phyloP scores from a whole-genome alignment of 257 asterid genomes.

The Nicotiana tomentosiformis region DNA sequence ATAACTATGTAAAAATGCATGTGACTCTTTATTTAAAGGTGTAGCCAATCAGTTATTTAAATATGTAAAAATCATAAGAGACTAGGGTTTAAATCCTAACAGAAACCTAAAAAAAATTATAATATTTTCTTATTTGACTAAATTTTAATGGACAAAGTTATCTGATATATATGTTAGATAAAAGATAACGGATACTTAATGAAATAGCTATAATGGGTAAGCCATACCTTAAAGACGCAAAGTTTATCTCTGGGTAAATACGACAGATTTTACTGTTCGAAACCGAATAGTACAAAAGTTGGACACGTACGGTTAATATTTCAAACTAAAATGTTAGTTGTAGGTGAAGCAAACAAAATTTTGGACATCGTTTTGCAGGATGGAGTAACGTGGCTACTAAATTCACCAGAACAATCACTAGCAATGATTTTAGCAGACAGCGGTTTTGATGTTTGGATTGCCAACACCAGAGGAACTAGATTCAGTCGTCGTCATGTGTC shows the following conservation, averaged over 20 bases:
- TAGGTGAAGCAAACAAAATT: background rate
- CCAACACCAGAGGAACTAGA: constrained; percentile 24
- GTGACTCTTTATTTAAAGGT: too few species aligned
- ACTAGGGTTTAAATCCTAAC: too few species aligned
- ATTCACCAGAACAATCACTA: constrained; percentile 21
- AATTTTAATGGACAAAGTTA: too few species aligned
- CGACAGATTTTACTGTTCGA: background rate
- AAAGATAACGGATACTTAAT: too few species aligned
- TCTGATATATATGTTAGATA: too few species aligned
- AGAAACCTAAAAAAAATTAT: too few species aligned
- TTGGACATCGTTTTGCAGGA: constrained; percentile 12
- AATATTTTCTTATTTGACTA: too few species aligned
- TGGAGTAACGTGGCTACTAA: constrained; percentile 27
- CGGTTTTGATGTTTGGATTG: constrained; percentile 35
- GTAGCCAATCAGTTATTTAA: too few species aligned
- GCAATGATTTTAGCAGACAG: constrained; percentile 24
- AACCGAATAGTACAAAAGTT: background rate
- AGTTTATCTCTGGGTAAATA: background rate
- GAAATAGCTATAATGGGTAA: too few species aligned
- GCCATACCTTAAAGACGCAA: background rate
- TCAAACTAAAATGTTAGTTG: background rate
- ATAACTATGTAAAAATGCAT: too few species aligned
- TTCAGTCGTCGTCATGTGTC: constrained; percentile 19
- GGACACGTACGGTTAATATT: background rate
- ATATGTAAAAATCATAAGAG: too few species aligned